Percentiles rank a stretch among this genome's conserved stretches.
Evolutionary conservation across 805 yeast species (phyloP).

Genomic region (Candida verbasci): DNA sequence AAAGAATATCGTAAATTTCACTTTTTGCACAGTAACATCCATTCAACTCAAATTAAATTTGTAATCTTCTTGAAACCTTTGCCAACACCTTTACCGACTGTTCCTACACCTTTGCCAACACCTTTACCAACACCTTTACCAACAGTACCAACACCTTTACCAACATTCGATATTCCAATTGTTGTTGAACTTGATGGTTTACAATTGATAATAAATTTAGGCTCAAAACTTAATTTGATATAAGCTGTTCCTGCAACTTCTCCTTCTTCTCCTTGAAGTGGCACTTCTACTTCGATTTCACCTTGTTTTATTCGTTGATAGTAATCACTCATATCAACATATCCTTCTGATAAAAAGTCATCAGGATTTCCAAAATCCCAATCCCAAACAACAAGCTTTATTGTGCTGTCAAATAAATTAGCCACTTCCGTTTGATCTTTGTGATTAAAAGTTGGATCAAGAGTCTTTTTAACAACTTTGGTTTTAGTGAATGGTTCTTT

Average conservation of each 20-base stretch:
- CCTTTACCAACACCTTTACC: constrained; percentile 36
- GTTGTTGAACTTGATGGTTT: constrained; percentile 15
- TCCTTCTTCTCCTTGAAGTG: constrained; percentile 46
- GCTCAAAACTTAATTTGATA: constrained; percentile 59
- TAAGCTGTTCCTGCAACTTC: constrained; percentile 62
- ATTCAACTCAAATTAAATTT: too few relatives aligned
- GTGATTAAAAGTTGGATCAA: constrained; percentile 91
- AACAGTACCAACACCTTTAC: constrained; percentile 40
- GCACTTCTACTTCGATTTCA: constrained; percentile 54
- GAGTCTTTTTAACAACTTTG: constrained; percentile 77
- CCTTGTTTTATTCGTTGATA: constrained; percentile 24
- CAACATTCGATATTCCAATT: constrained; percentile 30
- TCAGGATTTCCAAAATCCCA: constrained; percentile 94
- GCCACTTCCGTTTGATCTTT: constrained; percentile 48
- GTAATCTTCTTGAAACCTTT: too few relatives aligned
- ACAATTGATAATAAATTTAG: constrained; percentile 60
- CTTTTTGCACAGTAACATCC: too few relatives aligned
- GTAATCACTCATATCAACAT: constrained; percentile 47
- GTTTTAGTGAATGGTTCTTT: constrained; percentile 63
- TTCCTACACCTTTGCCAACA: constrained; percentile 41
- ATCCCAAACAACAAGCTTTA: constrained; percentile 63
- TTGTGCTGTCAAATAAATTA: constrained; percentile 57
- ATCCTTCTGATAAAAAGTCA: constrained; percentile 71
- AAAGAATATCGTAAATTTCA: too few relatives aligned
- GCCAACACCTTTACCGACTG: constrained; percentile 28